Base-by-base conservation (phyloP, 202 grass and related monocot genomes). In the Setaria italica region DNA sequence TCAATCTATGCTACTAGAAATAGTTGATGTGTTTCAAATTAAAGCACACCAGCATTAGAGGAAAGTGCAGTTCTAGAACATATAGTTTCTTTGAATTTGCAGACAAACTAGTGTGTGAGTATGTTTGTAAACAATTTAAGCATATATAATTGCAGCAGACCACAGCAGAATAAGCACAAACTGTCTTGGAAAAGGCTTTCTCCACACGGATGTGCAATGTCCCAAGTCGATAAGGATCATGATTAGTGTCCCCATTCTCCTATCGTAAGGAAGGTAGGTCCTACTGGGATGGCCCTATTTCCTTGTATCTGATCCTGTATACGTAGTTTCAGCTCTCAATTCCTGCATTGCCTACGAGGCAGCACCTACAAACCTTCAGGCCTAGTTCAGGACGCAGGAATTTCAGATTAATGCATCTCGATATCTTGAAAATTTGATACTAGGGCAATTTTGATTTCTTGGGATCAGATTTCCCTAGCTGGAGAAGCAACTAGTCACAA, bases 221-320 rank as follows among this genome's bases (percentile, higher is more conserved):
- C 49, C 9, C 25, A 70, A 58, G 35, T 17, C 32, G 50, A 70
- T 58, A 45, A 70, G 51, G 79, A 15, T 70, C 79, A 69, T 81
- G 59, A 49, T 64, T 49, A 48, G 58, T 7, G 42, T 14, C 19
- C 49, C 63, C 33, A 54, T 68, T 56, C 64, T 56, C 64, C 49
- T 81, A 80, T 17, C 11, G 9, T 9, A 6, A 62, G 3, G 33
- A 68, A 69, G 20, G 9, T 29, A 9, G 48, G 19, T 55, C 78
- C 62, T 80, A 39, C 34, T 17, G 59, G 12, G 51, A 7, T 57
- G 79, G 49, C 50, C 35, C 49, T 14, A 29, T 56, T 15, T 56
- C 51, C 34, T 7, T 49, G 49, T 2, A 37, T n/a, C 5, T 21
- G 53, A 76, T 57, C 63, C 33, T 39, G 55, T 6, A 32, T 65